Evolutionary conservation across 768 basidiomycete species (phyloP).

Genomic region (Suillus variegatus): DNA sequence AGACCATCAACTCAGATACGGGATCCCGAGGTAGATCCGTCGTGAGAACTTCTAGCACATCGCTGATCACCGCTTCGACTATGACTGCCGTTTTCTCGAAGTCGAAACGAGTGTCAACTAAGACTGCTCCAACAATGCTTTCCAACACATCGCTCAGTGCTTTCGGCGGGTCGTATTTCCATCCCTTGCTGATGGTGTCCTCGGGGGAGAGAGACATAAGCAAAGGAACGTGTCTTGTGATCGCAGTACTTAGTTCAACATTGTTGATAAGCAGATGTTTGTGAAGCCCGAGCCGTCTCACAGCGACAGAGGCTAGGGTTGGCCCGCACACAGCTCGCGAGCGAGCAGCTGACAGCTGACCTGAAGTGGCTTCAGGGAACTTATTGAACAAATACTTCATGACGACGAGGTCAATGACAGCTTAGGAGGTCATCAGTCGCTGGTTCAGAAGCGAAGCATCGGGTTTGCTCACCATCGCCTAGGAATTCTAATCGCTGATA

Average conservation of each 20-base stretch:
- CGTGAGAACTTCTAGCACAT: slow-evolving; percentile 60
- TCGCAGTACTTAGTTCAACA: slow-evolving; percentile 64
- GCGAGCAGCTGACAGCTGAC: slow-evolving; percentile 72
- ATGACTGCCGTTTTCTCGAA: slow-evolving; percentile 67
- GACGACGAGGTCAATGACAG: slow-evolving; percentile 71
- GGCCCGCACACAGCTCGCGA: slow-evolving; percentile 73
- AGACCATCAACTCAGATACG: slow-evolving; percentile 68
- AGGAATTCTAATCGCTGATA: slow-evolving; percentile 90
- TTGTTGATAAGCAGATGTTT: slow-evolving; percentile 70
- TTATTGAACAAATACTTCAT: slow-evolving; percentile 69
- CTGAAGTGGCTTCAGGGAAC: slow-evolving; percentile 72
- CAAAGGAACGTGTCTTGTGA: slow-evolving; percentile 59
- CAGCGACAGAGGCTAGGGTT: slow-evolving; percentile 68
- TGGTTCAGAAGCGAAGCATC: neutral
- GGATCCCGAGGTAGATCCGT: slow-evolving; percentile 70
- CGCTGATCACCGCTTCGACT: slow-evolving; percentile 64
- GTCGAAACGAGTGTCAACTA: slow-evolving; percentile 78
- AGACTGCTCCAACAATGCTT: slow-evolving; percentile 79
- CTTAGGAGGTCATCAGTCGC: slow-evolving; percentile 36
- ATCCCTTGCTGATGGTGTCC: slow-evolving; percentile 67
- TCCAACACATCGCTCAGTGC: slow-evolving; percentile 84
- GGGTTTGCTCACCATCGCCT: slow-evolving; percentile 70
- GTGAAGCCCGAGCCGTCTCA: slow-evolving; percentile 67
- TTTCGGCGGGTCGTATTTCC: slow-evolving; percentile 88
- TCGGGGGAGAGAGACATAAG: slow-evolving; percentile 55